Evolutionary conservation across 441 rosid genomes (phyloP).

Genomic region (Gossypium trilobum): DNA sequence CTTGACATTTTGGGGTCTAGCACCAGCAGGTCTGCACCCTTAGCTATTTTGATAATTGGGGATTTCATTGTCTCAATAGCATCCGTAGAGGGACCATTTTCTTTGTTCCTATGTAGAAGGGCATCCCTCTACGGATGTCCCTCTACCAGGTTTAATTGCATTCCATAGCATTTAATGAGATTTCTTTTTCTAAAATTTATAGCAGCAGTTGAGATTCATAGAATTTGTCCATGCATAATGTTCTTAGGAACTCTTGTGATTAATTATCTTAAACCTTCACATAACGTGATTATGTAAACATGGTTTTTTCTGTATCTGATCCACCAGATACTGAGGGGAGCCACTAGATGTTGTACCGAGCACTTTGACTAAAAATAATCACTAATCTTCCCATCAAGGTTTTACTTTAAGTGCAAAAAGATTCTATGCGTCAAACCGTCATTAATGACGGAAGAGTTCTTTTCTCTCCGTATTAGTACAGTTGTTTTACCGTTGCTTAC

Average conservation of each 20-base stretch:
- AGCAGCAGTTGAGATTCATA: not conserved
- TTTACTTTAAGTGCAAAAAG: not conserved
- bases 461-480: not conserved
- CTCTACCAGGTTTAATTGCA: not conserved
- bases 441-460: not conserved
- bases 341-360: not conserved
- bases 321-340: not conserved
- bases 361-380: not conserved
- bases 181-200: not conserved
- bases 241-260: not conserved
- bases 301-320: not conserved
- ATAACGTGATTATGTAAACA: not conserved
- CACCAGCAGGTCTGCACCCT: slow-evolving; percentile 1
- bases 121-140: not conserved
- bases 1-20: not conserved
- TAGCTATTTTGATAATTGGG: not conserved
- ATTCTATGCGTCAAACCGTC: not conserved
- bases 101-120: too few species aligned
- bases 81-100: too few species aligned
- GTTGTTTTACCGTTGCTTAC: not conserved
- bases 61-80: not conserved
- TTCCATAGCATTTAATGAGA: not conserved
- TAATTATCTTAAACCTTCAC: not conserved
- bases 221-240: not conserved
- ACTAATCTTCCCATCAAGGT: not conserved